Base-by-base conservation (phyloP, 768 basidiomycete species). In the Russula olivacea region DNA sequence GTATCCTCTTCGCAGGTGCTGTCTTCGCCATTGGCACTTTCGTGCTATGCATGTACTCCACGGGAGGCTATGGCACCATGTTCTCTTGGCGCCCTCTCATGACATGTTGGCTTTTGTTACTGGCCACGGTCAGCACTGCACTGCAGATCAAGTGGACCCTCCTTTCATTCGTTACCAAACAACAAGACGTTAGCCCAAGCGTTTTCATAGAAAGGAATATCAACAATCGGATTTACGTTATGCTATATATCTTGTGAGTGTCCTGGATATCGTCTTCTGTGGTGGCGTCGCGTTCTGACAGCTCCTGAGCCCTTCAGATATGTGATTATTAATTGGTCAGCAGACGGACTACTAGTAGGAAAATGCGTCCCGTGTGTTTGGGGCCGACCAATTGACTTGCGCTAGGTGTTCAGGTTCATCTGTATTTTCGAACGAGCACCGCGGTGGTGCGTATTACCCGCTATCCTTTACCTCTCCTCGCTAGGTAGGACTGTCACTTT, bases 311-410 rank as follows among this genome's bases (percentile, higher is more conserved):
- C 40, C 34, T 55, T 34, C 60, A 74, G 73, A 61, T 72, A 72
- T 57, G 54, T 74, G 2, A 45, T 66, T 17, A 57, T 73, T 49
- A 74, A 70, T 57, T 73, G 72, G 73, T 55, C 70, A 1, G 64
- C 68, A 12, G 73, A 74, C 45, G 70, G 68, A 17, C 55, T 73
- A 32, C 38, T 74, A 56, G 73, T 73, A 64, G 19, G 58, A 32
- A 32, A 8, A 7, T 19, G 38, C 23, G 6, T 47, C 12, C 38
- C 30, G 15, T 23, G 38, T 45, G 8, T 41, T 45, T 12, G 11
- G 36, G 19, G 10, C 40, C 4, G 19, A 36, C 32, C 48, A 23
- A 12, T 21, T 43, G 6, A 54, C 40, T 28, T 43, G 53, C 2
- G 17, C 15, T 41, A 66, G 57, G 30, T 64, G 28, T 55, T 55